Base-by-base conservation (phyloP, 1,139 yeast species). In the Kodamaea alishanica region DNA sequence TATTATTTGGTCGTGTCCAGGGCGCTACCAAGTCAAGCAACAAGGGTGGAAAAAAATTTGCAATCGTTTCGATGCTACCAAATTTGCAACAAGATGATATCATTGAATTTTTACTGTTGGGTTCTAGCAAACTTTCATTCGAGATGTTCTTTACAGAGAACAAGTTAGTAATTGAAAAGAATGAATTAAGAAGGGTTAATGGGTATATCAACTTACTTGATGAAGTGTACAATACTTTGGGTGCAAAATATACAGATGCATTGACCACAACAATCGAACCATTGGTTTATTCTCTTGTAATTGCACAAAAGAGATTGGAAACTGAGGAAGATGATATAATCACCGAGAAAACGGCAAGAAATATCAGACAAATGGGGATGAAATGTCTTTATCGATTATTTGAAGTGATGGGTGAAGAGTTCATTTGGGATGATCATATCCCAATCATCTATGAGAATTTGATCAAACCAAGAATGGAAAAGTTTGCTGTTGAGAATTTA, bases 1-100 rank as follows among this genome's bases (percentile, higher is more conserved):
- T 94, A 24, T 64, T 94, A 27, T 92, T 84, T 60, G 98, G 98
- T 5, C 73, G 95, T 47, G 88, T 89, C 7, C 95, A 87, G 61
- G 74, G 75, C 11, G 51, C 66, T 4, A 56, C 71, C 4, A 66
- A 58, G 45, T 79, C 83, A 58, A 88, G 88, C 44, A 77, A 81
- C 35, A 85, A 85, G 52, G 75, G 77, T 44, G 81, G 90, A 22
- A 75, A 86, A 49, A 84, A 88, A 49, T 74, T 74, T 54, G 92
- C 97, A 2, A 88, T 89, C 4, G 69, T 92, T 10, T 72, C 84
- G 12, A 71, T 85, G 2, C 62, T 92, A 38, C 85, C 87, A 24
- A 81, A 74, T 46, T 69, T 92, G 38, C 69, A 73, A 15, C 75
- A 76, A 12, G 58, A 65, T 6, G 75, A 78, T 46, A 72, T 89